Percentiles rank a stretch among this genome's conserved stretches.
Conservation (phyloP, 2,329 filamentous ascomycete genomes). For the Pseudogymnoascus sp. region DNA sequence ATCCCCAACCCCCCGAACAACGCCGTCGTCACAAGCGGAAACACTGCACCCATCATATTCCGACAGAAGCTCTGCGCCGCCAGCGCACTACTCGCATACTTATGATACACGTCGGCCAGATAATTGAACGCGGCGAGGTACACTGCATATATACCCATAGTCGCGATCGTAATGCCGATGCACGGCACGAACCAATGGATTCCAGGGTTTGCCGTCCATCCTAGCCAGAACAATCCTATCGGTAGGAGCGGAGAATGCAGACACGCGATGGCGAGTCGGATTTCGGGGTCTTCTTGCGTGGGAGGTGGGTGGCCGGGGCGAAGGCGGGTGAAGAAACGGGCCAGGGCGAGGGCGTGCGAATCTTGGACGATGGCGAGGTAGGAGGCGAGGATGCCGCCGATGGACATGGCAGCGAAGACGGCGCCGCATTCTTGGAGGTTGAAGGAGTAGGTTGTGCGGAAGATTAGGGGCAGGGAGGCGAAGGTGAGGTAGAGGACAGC, state of each 20-base stretch:
- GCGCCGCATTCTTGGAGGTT: conserved; percentile 57
- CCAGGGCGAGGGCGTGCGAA: conserved; percentile 40
- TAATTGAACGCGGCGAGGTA: conserved; percentile 92
- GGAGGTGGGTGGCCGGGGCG: conserved; percentile 32
- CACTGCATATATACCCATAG: conserved; percentile 78
- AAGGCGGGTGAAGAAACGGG: conserved; percentile 32
- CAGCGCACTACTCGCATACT: conserved; percentile 75
- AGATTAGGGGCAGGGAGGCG: conserved; percentile 71
- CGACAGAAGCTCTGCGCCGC: conserved; percentile 82
- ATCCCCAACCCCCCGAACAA: conserved; percentile 69
- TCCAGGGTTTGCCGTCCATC: conserved; percentile 55
- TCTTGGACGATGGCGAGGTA: conserved; percentile 66
- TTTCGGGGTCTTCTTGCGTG: conserved; percentile 55
- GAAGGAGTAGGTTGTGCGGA: conserved; percentile 60
- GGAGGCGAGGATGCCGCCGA: conserved; percentile 59
- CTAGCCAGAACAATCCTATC: conserved; percentile 72
- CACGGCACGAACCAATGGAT: conserved; percentile 67
- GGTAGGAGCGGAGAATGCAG: conserved; percentile 68
- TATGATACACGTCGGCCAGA: conserved; percentile 78
- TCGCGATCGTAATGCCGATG: conserved; percentile 63
- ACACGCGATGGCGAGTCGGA: conserved; percentile 76
- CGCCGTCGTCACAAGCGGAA: conserved; percentile 66
- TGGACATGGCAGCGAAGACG: conserved; percentile 65
- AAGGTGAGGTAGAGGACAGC: conserved; percentile 82
- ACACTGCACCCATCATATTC: conserved; percentile 73